Evolutionary conservation across 306 rosid genomes (phyloP).

Genomic region (Prunus salicina): DNA sequence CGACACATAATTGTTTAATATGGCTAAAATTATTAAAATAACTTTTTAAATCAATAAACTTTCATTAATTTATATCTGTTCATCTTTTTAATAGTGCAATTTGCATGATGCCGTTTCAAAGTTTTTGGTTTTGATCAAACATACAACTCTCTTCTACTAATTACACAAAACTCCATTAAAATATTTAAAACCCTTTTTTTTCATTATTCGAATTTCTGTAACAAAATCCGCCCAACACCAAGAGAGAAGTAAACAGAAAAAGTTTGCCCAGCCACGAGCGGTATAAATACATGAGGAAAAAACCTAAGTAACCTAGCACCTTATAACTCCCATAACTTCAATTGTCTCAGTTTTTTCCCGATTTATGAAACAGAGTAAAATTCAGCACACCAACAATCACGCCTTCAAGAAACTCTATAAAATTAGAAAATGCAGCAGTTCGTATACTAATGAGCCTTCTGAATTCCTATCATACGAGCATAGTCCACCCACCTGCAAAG

Average conservation of each 20-base stretch:
- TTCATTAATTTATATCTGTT: too few species aligned
- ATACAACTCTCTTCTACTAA: too few species aligned
- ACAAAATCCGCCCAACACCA: slow-evolving; percentile 9
- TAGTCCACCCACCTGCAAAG: slow-evolving; percentile 87
- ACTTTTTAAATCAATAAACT: too few species aligned
- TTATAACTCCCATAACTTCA: slow-evolving; percentile 28
- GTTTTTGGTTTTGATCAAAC: too few species aligned
- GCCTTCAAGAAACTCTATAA: slow-evolving; percentile 23
- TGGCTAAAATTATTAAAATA: too few species aligned
- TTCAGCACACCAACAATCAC: slow-evolving; percentile 20
- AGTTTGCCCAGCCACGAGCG: slow-evolving; percentile 21
- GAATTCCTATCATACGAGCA: slow-evolving; percentile 82
- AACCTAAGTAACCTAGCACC: slow-evolving; percentile 36
- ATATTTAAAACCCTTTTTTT: neutral
- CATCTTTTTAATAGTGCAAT: too few species aligned
- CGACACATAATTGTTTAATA: too few species aligned
- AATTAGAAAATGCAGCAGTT: slow-evolving; percentile 13
- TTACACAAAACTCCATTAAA: too few species aligned
- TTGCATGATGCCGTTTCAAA: too few species aligned
- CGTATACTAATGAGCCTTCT: slow-evolving; percentile 36
- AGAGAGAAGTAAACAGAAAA: slow-evolving; percentile 9
- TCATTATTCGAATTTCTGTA: neutral
- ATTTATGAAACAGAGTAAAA: slow-evolving; percentile 24
- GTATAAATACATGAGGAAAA: slow-evolving; percentile 18
- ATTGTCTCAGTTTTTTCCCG: slow-evolving; percentile 12